These are phyloP conservation scores for Drechslerella stenobrocha DNA, from an alignment of 2,329 filamentous ascomycete genomes.

Conservation along the genomic window DNA sequence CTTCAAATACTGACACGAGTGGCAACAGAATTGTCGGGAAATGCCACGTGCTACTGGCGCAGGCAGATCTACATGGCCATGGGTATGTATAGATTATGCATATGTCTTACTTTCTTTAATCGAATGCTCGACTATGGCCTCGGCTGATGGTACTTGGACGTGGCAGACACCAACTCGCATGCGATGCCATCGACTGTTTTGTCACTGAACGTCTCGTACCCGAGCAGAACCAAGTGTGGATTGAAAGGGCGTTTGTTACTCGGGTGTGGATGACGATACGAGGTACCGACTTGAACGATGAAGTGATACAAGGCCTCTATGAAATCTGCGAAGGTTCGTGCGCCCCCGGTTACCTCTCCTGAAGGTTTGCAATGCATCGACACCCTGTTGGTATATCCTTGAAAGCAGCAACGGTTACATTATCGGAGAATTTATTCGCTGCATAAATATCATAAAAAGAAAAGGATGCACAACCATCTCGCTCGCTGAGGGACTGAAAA, in stretches of 20 bases:
- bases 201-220: constrained; percentile 63
- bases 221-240: constrained; percentile 62
- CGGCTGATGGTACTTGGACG: neutral
- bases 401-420: constrained; percentile 22
- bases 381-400: no score
- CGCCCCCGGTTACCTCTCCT: neutral
- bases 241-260: constrained; percentile 70
- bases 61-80: constrained; percentile 30
- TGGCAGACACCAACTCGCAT: constrained; percentile 54
- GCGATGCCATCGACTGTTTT: constrained; percentile 66
- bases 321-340: constrained; percentile 57
- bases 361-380: neutral
- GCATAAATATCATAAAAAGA: constrained; percentile 51
- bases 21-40: constrained; percentile 46
- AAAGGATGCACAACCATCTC: constrained; percentile 52
- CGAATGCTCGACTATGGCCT: neutral
- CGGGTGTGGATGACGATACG: constrained; percentile 68
- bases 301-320: constrained; percentile 56
- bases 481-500: constrained; percentile 43
- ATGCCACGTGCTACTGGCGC: constrained; percentile 48
- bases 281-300: constrained; percentile 54
- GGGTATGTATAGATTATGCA: constrained; percentile 28
- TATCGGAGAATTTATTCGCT: constrained; percentile 47
- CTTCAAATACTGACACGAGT: constrained; percentile 21
- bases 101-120: constrained; percentile 37